phyloP scores from a whole-genome alignment of 208 protist genomes.

The Crithidia expoeki region DNA sequence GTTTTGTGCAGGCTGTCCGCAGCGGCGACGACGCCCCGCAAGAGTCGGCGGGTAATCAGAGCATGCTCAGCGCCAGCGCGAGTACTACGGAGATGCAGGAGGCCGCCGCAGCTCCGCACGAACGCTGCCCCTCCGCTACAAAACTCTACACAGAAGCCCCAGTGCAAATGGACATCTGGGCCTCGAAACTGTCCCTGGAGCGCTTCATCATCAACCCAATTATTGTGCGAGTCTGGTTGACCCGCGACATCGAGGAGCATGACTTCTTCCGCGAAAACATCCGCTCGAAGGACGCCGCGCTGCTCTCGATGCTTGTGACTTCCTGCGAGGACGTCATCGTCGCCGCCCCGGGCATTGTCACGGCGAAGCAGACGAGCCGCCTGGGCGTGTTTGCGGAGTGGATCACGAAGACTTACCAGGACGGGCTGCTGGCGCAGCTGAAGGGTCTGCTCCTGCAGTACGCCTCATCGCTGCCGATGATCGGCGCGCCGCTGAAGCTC shows the following conservation, averaged over 20 bases:
- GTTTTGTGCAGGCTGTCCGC: constrained; percentile 39
- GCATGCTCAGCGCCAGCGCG: constrained; percentile 19
- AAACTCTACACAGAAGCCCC: constrained; percentile 60
- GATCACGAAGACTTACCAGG: constrained; percentile 75
- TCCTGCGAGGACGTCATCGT: constrained; percentile 85
- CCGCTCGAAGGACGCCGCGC: constrained; percentile 60
- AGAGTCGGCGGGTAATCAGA: constrained; percentile 7
- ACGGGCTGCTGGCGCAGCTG: constrained; percentile 66
- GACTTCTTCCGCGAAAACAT: constrained; percentile 87
- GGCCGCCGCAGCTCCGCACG: constrained; percentile 26
- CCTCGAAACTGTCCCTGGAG: constrained; percentile 72
- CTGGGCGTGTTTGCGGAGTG: constrained; percentile 73
- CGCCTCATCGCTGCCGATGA: constrained; percentile 84
- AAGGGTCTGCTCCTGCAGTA: constrained; percentile 84
- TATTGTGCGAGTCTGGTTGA: constrained; percentile 81
- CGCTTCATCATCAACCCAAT: constrained; percentile 90
- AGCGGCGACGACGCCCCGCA: constrained; percentile 13
- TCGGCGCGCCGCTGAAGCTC: constrained; percentile 85
- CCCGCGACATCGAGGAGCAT: constrained; percentile 68
- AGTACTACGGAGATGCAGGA: constrained; percentile 25
- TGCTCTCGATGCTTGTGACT: constrained; percentile 84
- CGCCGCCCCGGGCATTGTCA: constrained; percentile 69
- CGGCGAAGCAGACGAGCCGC: constrained; percentile 56
- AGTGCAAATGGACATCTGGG: constrained; percentile 59
- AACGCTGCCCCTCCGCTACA: constrained; percentile 40